A percentile compares a stretch with the other conserved stretches of the same genome.
Conservation (phyloP, 1,139 yeast genomes). For the Nakaseomyces kungkrabaensis region DNA sequence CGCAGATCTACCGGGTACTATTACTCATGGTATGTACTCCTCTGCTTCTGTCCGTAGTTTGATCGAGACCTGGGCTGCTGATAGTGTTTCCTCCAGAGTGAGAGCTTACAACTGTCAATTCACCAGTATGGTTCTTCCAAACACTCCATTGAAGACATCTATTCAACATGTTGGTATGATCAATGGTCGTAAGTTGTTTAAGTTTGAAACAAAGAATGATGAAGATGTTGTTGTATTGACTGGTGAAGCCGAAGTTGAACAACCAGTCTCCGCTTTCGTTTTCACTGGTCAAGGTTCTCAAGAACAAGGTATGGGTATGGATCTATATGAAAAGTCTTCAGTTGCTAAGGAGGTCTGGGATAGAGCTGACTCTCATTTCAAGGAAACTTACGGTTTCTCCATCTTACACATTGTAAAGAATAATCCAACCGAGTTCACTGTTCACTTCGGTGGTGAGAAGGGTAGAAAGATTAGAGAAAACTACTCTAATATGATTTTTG, state of each 20-base stretch:
- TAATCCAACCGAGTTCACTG: conserved; percentile 91
- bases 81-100: conserved; percentile 90
- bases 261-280: conserved; percentile 91
- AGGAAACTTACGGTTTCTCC: conserved; percentile 91
- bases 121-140: conserved; percentile 96
- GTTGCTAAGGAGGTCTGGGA: conserved; percentile 98
- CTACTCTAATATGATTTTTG: conserved; percentile 95
- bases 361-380: conserved; percentile 89
- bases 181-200: conserved; percentile 94
- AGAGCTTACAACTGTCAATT: conserved; percentile 87
- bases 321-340: conserved; percentile 76
- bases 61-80: conserved; percentile 98
- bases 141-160: conserved; percentile 77
- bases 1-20: conserved; percentile 92
- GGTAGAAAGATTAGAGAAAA: conserved; percentile 93
- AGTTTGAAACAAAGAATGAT: conserved; percentile 78
- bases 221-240: conserved; percentile 71
- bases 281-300: conserved; percentile 99
- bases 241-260: conserved; percentile 98
- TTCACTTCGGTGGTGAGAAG: conserved; percentile 95
- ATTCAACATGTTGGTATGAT: conserved; percentile 98
- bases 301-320: conserved; percentile 99
- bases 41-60: conserved; percentile 90
- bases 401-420: conserved; percentile 89
- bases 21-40: conserved; percentile 98